These are phyloP conservation scores for Kluyveromyces lactis DNA, from an alignment of 805 yeast species.

Conservation along the genomic window DNA sequence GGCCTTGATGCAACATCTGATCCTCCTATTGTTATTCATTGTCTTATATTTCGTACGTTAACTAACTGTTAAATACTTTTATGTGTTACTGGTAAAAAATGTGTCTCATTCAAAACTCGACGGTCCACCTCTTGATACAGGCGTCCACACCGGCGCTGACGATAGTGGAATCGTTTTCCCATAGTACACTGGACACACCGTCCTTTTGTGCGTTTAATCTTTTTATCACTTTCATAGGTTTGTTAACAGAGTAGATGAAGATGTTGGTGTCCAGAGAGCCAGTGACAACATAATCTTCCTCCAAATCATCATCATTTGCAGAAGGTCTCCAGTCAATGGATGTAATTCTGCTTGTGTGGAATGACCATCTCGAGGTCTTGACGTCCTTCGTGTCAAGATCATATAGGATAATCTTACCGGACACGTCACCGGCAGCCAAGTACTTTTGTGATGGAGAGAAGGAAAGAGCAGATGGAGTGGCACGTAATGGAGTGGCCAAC, in stretches of 20 bases:
- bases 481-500: slow-evolving; percentile 40
- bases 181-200: slow-evolving; percentile 69
- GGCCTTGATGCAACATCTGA: too few relatives aligned
- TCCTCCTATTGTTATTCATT: too few relatives aligned
- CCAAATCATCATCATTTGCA: slow-evolving; percentile 28
- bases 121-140: slow-evolving; percentile 64
- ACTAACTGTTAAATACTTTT: too few relatives aligned
- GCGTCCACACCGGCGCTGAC: slow-evolving; percentile 79
- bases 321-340: slow-evolving; percentile 61
- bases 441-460: slow-evolving; percentile 62
- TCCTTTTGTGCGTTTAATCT: slow-evolving; percentile 75
- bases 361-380: slow-evolving; percentile 88
- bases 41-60: too few relatives aligned
- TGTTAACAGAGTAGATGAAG: slow-evolving; percentile 68
- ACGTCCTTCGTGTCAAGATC: slow-evolving; percentile 44
- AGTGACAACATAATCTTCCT: slow-evolving; percentile 63
- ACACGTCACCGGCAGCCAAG: slow-evolving; percentile 77
- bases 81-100: too few relatives aligned
- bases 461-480: slow-evolving; percentile 53
- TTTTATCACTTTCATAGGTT: slow-evolving; percentile 72
- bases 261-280: slow-evolving; percentile 81
- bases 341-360: slow-evolving; percentile 78
- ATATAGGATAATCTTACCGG: slow-evolving; percentile 80
- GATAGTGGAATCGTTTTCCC: slow-evolving; percentile 47
- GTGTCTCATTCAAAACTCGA: slow-evolving; percentile 9